A percentile compares a stretch with the other conserved stretches of the same genome.
These are phyloP conservation scores for Aspergillus neoniger DNA, from an alignment of 2,329 filamentous ascomycete species.

Conservation along the genomic window DNA sequence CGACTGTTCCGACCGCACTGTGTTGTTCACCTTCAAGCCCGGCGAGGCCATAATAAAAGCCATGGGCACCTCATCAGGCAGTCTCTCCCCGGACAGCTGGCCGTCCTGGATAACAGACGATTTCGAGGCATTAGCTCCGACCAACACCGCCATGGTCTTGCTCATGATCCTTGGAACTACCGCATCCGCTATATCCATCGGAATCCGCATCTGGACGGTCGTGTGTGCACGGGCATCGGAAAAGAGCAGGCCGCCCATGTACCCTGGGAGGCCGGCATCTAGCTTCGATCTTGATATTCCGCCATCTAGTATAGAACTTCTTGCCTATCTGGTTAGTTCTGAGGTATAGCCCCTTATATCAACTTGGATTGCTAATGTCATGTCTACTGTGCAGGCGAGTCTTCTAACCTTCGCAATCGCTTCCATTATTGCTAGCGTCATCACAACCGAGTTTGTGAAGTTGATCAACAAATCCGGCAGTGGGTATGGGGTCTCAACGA, in stretches of 20 bases:
- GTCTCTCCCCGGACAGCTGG: not conserved
- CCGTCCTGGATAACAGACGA: conserved; percentile 10
- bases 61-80: not conserved
- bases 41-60: not conserved
- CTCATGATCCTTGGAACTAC: conserved; percentile 5
- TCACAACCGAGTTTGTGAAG: conserved; percentile 8
- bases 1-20: conserved; percentile 8
- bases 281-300: not conserved
- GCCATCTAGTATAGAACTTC: not conserved
- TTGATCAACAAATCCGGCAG: conserved; percentile 6
- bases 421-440: conserved; percentile 7
- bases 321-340: not conserved
- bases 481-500: not conserved
- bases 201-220: not conserved
- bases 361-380: not conserved
- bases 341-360: not conserved
- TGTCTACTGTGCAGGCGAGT: not conserved
- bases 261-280: not conserved
- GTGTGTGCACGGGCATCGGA: not conserved
- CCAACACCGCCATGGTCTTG: conserved; percentile 9
- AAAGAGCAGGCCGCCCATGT: not conserved
- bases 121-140: conserved; percentile 4
- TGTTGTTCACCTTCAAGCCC: conserved; percentile 11
- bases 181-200: not conserved
- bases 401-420: not conserved